These are phyloP conservation scores for Corynespora cassiicola DNA, from an alignment of 2,329 filamentous ascomycete species.

Conservation along the genomic window DNA sequence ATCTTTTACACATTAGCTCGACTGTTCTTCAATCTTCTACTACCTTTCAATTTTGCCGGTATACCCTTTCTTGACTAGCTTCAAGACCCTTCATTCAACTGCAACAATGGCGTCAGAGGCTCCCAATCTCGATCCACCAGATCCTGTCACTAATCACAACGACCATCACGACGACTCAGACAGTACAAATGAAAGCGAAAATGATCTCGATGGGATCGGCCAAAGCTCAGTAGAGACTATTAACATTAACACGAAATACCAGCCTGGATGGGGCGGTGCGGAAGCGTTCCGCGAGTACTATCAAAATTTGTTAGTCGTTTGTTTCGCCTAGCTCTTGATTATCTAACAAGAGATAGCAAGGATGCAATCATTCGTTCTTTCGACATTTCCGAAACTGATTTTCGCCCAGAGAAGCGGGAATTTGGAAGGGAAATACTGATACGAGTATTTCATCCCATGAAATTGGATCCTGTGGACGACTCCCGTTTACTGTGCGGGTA, in stretches of 20 bases:
- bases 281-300: constrained; percentile 17
- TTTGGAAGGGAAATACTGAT: constrained; percentile 1
- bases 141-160: too few relatives aligned
- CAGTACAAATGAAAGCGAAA: neutral
- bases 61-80: too few relatives aligned
- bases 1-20: too few relatives aligned
- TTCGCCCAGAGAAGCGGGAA: constrained; percentile 3
- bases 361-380: constrained; percentile 17
- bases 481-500: constrained; percentile 12
- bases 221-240: constrained; percentile 4
- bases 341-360: constrained; percentile 8
- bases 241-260: constrained; percentile 8
- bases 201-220: constrained; percentile 4
- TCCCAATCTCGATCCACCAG: too few relatives aligned
- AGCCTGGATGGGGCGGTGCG: constrained; percentile 5
- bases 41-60: too few relatives aligned
- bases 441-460: constrained; percentile 5
- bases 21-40: too few relatives aligned
- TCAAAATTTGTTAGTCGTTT: constrained; percentile 20
- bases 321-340: too few relatives aligned
- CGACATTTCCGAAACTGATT: constrained; percentile 8
- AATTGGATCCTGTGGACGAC: neutral
- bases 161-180: neutral
- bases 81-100: too few relatives aligned
- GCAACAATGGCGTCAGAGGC: too few relatives aligned